Evolutionary conservation across 2,329 filamentous ascomycete species (phyloP), one percentile per base, ranked within the genome.

Genomic region (Trichoderma citrinoviride): DNA sequence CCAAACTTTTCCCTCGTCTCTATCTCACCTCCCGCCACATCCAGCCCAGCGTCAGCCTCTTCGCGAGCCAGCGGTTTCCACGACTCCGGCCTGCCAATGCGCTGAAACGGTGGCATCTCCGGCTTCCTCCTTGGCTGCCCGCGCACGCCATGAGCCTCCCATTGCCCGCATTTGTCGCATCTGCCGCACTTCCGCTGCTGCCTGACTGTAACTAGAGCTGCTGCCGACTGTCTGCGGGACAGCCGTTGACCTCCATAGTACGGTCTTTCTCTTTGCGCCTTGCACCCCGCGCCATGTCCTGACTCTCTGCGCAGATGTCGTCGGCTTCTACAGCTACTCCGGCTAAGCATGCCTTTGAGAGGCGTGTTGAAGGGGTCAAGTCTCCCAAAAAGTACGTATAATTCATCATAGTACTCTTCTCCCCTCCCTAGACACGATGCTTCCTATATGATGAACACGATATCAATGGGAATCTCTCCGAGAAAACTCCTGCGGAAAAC

Each of bases 401-500:
- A 23, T n/a, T n/a, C n/a, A n/a, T 15, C 23, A 14, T 3, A 12
- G n/a, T 41, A 43, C 37, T 25, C 58, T 60, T 57, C 33, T 43
- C 49, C 53, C 41, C 23, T 37, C n/a, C 29, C 19, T 8, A 8
- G 10, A 5, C 60, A 54, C 15, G 27, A 14, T 55, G 68, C 70
- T 69, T 80, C 72, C 70, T 69, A 81, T 72, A 82, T 87, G 83
- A 96, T 96, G 93, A 96, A 91, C 82, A 84, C 80, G 81, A 84
- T 88, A 89, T 91, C 89, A 96, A 97, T 99, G 95, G 95, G 95
- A 99, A 99, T 99, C 95, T 99, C 96, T 99, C 95, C 90, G 92
- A 98, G 91, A 85, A 54, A 87, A 82, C 80, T 77, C 79, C 85
- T 99, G 95, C 91, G 90, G 95, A 99, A 88, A 92, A 88, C 78